Evolutionary conservation across 768 basidiomycete species (phyloP).

Genomic region (Ramaria rubella): DNA sequence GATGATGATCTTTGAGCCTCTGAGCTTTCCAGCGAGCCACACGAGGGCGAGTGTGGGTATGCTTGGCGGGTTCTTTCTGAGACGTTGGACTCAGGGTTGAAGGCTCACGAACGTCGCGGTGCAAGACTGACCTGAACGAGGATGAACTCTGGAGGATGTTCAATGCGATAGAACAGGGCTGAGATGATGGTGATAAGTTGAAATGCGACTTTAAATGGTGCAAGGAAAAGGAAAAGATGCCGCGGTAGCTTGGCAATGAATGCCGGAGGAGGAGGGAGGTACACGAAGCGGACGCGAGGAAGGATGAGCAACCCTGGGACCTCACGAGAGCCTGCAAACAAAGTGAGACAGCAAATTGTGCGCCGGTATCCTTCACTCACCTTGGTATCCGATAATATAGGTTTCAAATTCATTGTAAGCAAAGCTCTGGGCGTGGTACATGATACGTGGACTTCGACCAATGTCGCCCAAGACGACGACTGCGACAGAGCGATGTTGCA

Average conservation of each 20-base stretch:
- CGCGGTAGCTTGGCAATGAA: conserved; percentile 54
- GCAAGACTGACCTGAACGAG: conserved; percentile 71
- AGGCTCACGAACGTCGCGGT: not conserved
- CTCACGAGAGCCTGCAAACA: conserved; percentile 62
- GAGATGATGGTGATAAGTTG: conserved; percentile 61
- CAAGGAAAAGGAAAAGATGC: conserved; percentile 45
- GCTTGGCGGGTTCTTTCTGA: conserved; percentile 83
- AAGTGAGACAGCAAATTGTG: not conserved
- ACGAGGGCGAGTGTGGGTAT: conserved; percentile 90
- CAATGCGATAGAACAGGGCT: conserved; percentile 53
- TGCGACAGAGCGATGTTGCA: conserved; percentile 58
- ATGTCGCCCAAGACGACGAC: conserved; percentile 94
- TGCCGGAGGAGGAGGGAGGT: conserved; percentile 59
- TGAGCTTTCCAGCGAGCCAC: conserved; percentile 59
- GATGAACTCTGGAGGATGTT: conserved; percentile 72
- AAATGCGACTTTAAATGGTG: conserved; percentile 71
- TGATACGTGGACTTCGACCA: conserved; percentile 94
- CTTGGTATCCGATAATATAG: conserved; percentile 78
- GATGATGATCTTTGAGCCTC: conserved; percentile 83
- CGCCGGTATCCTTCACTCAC: conserved; percentile 40
- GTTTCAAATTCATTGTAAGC: conserved; percentile 73
- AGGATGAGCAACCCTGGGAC: conserved; percentile 63
- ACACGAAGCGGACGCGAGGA: conserved; percentile 56
- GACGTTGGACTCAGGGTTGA: not conserved
- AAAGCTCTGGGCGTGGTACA: conserved; percentile 96